Conservation (phyloP, 192 early-diverging fungal genomes). For the Coemansia sp. region DNA sequence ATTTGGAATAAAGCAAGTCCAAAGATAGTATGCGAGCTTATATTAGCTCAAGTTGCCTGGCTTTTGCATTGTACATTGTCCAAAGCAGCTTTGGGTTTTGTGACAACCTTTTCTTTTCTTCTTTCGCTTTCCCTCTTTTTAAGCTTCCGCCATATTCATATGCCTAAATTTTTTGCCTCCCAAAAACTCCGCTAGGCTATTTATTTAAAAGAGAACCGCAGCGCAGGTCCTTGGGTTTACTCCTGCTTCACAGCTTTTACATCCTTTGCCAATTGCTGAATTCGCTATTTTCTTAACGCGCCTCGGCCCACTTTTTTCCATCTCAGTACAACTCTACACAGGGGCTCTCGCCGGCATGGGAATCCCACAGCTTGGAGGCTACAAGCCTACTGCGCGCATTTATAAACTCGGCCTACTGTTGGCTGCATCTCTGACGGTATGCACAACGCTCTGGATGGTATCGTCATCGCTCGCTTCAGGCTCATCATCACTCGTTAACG, state of each 20-base stretch:
- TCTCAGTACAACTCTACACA: neutral
- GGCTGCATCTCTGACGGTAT: constrained; percentile 15
- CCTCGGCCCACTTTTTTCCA: neutral
- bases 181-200: neutral
- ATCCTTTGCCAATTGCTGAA: neutral
- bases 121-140: too few species aligned
- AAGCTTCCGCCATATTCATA: too few species aligned
- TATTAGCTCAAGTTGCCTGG: too few species aligned
- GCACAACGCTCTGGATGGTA: constrained; percentile 35
- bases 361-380: constrained; percentile 24
- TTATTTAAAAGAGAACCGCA: neutral
- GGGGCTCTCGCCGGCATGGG: constrained; percentile 22
- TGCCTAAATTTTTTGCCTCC: neutral
- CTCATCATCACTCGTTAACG: constrained; percentile 17
- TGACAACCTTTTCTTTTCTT: too few species aligned
- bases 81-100: too few species aligned
- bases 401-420: constrained; percentile 36
- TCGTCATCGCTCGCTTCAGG: constrained; percentile 9
- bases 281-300: neutral
- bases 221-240: neutral
- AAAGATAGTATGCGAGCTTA: too few species aligned
- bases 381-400: constrained; percentile 48
- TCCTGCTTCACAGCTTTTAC: neutral
- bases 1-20: too few species aligned
- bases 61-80: too few species aligned